Evolutionary conservation across 352 stramenopile species (phyloP), one percentile per base, ranked within the genome.

Genomic region (Phytophthora tubulina): DNA sequence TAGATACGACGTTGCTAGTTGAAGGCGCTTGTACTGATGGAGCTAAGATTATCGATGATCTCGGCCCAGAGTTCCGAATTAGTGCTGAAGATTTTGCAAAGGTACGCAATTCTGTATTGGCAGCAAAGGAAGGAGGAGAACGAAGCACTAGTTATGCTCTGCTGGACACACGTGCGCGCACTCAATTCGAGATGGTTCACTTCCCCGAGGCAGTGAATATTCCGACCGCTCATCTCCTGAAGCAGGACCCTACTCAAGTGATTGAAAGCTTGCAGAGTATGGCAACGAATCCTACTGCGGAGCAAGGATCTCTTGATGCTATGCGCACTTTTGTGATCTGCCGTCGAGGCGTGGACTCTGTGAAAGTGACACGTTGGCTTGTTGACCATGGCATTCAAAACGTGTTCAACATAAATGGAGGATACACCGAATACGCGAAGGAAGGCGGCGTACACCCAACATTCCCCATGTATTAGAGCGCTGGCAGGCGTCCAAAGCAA

Each of bases 131-230:
- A 7, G 2, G 30, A 31, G 10, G 67, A 17, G 49, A 33, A 21
- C 27, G 32, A 51, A 17, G 42, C 17, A 36, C 10, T 30, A 31
- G 48, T 31, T 93, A 93, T 59, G 55, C 72, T 14, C 67, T 96
- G 14, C 53, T 96, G 3, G 89, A 96, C 56, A 91, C 86, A 2
- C 81, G 89, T 21, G 30, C 74, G 2, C 38, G 21, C 4, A 76
- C 73, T 5, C 87, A 96, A 46, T 96, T 92, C 54, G 81, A 89
- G 30, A 94, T 96, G 79, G 82, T 91, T 3, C 85, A 90, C 53
- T 92, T 95, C 44, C 76, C 77, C 1, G 84, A 92, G 27, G 85
- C 87, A 8, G 65, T 92, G 30, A 91, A 93, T 45, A 56, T 92
- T 32, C 85, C 89, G 30, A 89, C 90, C 11, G 56, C 77, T 11